Conservation (phyloP, 2,329 filamentous ascomycete species). For the Aspergillus sp. region DNA sequence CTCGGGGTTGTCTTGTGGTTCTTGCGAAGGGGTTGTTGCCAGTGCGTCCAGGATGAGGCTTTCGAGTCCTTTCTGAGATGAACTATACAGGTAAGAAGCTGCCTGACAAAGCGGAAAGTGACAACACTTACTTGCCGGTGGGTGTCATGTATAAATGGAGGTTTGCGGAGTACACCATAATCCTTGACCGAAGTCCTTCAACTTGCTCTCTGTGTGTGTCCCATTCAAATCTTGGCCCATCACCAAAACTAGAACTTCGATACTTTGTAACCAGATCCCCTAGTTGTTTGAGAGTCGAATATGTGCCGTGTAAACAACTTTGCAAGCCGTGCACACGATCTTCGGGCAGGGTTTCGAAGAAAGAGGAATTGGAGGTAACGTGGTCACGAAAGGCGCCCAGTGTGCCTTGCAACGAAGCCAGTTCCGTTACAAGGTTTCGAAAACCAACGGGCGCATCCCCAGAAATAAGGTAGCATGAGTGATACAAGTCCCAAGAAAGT, state of each 20-base stretch:
- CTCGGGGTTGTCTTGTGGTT: background rate
- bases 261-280: slow-evolving; percentile 24
- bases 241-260: slow-evolving; percentile 19
- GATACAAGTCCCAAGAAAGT: slow-evolving; percentile 29
- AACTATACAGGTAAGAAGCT: slow-evolving; percentile 16
- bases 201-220: slow-evolving; percentile 25
- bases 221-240: slow-evolving; percentile 32
- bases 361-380: slow-evolving; percentile 23
- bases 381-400: slow-evolving; percentile 25
- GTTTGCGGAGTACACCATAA: slow-evolving; percentile 31
- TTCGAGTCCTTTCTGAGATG: slow-evolving; percentile 25
- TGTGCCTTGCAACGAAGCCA: slow-evolving; percentile 27
- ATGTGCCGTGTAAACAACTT: slow-evolving; percentile 24
- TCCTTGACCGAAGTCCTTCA: slow-evolving; percentile 27
- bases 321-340: slow-evolving; percentile 23
- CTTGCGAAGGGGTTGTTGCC: slow-evolving; percentile 17
- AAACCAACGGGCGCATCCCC: slow-evolving; percentile 31
- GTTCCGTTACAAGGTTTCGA: slow-evolving; percentile 26
- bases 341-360: slow-evolving; percentile 23
- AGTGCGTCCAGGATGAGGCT: slow-evolving; percentile 21
- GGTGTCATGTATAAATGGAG: slow-evolving; percentile 30
- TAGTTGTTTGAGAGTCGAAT: slow-evolving; percentile 24
- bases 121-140: slow-evolving; percentile 25
- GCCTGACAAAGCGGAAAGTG: background rate
- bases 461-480: slow-evolving; percentile 25